These are phyloP conservation scores for Geotrichum bryndzae DNA, from an alignment of 1,139 yeast genomes.

Conservation along the genomic window DNA sequence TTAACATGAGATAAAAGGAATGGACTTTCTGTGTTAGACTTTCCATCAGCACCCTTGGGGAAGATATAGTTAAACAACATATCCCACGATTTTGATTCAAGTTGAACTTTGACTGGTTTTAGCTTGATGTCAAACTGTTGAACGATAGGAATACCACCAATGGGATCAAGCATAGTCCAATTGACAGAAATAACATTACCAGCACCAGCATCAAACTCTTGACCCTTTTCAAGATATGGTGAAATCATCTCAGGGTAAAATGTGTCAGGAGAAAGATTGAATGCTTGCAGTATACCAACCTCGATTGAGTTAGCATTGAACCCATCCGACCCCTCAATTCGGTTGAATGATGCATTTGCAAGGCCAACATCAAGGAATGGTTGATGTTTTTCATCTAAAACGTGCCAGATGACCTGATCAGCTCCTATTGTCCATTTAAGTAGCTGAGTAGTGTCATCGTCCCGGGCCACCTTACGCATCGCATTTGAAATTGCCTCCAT, in stretches of 20 bases:
- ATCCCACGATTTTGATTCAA: conserved; percentile 65
- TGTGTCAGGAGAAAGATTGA: conserved; percentile 57
- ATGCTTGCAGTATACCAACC: conserved; percentile 62
- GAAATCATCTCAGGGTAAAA: conserved; percentile 66
- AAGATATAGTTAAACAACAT: conserved; percentile 58
- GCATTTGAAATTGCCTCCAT: conserved; percentile 62
- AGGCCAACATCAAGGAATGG: conserved; percentile 73
- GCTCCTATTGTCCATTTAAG: conserved; percentile 61
- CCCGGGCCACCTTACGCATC: conserved; percentile 38
- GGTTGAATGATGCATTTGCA: conserved; percentile 54
- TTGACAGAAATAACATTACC: conserved; percentile 45
- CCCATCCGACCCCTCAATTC: conserved; percentile 59
- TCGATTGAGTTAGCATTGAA: conserved; percentile 54
- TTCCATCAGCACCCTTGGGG: conserved; percentile 42
- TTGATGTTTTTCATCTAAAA: conserved; percentile 51
- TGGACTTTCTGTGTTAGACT: conserved; percentile 23
- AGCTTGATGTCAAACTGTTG: conserved; percentile 45
- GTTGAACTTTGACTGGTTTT: conserved; percentile 64
- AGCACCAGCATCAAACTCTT: conserved; percentile 20
- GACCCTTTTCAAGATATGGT: conserved; percentile 39
- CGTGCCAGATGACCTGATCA: conserved; percentile 67
- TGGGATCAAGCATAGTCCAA: conserved; percentile 74
- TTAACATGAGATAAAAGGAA: conserved; percentile 16
- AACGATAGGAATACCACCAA: conserved; percentile 79
- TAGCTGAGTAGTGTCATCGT: conserved; percentile 36